Conservation (phyloP, 306 rosid genomes). For the Pyrus betulifolia region DNA sequence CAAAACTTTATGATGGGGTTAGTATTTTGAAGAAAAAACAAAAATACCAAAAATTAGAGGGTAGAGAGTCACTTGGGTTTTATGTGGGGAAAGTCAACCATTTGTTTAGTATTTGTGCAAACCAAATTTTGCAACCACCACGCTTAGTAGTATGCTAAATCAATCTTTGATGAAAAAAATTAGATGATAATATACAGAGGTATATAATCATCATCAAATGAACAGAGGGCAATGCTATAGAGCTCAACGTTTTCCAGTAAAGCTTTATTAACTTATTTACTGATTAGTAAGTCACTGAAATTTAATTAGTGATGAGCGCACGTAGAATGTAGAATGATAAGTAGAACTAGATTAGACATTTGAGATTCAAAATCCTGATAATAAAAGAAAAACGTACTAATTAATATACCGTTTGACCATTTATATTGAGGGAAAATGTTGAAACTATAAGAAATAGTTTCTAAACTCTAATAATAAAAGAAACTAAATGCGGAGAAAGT, state of each 20-base stretch:
- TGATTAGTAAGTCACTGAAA: no score
- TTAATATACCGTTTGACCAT: not conserved
- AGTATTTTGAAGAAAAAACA: not conserved
- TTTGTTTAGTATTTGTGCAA: constrained; percentile 5
- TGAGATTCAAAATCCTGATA: no score
- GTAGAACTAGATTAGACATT: no score
- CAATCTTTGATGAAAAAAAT: not conserved
- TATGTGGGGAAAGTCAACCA: not conserved
- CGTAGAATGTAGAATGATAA: no score
- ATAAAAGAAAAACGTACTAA: no score
- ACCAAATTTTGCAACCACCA: not conserved
- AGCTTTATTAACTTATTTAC: no score
- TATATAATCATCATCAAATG: not conserved
- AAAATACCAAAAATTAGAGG: not conserved
- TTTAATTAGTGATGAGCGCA: not conserved
- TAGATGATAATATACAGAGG: not conserved
- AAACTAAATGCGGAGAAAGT: not conserved
- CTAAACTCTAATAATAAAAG: not conserved
- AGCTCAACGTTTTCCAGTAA: not conserved
- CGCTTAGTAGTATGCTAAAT: not conserved
- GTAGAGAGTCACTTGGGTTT: not conserved
- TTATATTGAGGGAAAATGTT: not conserved
- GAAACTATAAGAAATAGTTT: not conserved
- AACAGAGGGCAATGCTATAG: not conserved
- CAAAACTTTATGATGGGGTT: not conserved